These are phyloP conservation scores for Ophiocordyceps camponoti-floridani DNA, from an alignment of 2,329 filamentous ascomycete species.

Conservation along the genomic window DNA sequence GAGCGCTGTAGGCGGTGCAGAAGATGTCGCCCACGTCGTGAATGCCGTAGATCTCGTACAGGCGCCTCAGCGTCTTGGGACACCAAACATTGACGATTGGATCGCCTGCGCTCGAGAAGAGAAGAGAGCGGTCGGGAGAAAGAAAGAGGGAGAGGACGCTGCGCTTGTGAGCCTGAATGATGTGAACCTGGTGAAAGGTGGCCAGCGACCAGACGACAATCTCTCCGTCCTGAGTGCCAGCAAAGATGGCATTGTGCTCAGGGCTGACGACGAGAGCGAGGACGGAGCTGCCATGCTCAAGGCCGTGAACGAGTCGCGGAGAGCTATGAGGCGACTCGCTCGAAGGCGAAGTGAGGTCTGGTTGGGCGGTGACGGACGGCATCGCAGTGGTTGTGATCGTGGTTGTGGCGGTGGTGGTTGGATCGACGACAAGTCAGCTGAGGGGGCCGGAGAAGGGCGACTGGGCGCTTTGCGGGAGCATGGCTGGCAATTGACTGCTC, in stretches of 20 bases:
- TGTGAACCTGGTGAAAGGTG: conserved; percentile 64
- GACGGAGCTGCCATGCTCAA: conserved; percentile 62
- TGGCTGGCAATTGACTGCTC: background rate
- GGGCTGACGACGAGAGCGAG: conserved; percentile 69
- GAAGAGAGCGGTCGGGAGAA: conserved; percentile 52
- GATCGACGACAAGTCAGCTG: background rate
- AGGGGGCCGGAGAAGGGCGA: background rate
- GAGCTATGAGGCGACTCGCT: conserved; percentile 6
- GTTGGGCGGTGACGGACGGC: conserved; percentile 3
- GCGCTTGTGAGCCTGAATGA: conserved; percentile 77
- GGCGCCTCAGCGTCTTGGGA: conserved; percentile 52
- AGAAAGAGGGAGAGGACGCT: conserved; percentile 77
- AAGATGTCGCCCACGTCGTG: conserved; percentile 95
- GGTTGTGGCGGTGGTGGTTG: background rate
- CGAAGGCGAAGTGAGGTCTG: conserved; percentile 3
- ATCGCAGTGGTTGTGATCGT: conserved; percentile 1
- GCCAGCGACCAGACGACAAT: conserved; percentile 82
- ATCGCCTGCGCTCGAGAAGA: conserved; percentile 89
- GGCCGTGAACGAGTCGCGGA: conserved; percentile 55
- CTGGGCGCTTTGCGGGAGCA: background rate
- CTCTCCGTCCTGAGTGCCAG: conserved; percentile 83
- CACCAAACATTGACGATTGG: conserved; percentile 92
- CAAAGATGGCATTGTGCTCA: conserved; percentile 64
- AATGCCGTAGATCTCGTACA: conserved; percentile 82
- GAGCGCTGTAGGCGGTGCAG: conserved; percentile 73